Percentiles rank a stretch among this genome's conserved stretches.
Evolutionary conservation across 345 rosid genomes (phyloP).

Genomic region (Adansonia digitata): DNA sequence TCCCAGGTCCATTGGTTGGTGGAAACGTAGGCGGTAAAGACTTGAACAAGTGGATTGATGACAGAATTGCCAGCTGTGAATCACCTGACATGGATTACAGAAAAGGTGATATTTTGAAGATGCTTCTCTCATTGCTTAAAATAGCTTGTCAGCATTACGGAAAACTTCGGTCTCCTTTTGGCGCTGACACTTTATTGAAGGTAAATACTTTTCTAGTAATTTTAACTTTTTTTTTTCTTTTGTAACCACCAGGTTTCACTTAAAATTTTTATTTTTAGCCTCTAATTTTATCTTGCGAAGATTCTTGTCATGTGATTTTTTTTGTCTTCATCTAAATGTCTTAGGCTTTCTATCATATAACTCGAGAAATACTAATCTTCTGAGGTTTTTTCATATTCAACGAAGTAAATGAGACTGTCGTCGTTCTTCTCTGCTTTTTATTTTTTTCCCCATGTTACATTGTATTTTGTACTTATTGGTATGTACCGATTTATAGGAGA

Average conservation of each 20-base stretch:
- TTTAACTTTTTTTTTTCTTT: not conserved
- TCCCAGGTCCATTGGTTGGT: slow-evolving; percentile 94
- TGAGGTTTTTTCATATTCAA: not conserved
- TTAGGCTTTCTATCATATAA: not conserved
- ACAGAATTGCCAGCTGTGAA: slow-evolving; percentile 62
- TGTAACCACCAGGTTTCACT: not conserved
- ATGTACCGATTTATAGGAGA: slow-evolving; percentile 47
- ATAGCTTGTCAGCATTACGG: slow-evolving; percentile 94
- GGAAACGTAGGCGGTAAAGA: slow-evolving; percentile 90
- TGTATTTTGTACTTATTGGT: slow-evolving; percentile 7
- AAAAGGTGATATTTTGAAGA: slow-evolving; percentile 53
- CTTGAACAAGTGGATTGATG: slow-evolving; percentile 92
- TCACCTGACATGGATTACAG: slow-evolving; percentile 48
- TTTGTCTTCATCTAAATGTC: not conserved
- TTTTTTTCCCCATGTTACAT: not conserved
- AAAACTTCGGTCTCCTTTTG: slow-evolving; percentile 92
- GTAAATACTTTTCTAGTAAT: slow-evolving; percentile 27
- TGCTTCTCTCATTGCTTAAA: slow-evolving; percentile 84
- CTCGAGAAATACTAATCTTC: not conserved
- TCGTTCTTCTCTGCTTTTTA: not conserved
- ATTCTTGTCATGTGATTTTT: not conserved
- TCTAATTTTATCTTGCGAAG: not conserved
- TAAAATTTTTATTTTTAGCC: not conserved
- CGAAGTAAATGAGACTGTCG: not conserved
- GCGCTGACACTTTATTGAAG: slow-evolving; percentile 56